Percentiles rank a stretch among this genome's conserved stretches.
phyloP scores from a whole-genome alignment of 108 stramenopile species.

The Schizochytrium sp. region DNA sequence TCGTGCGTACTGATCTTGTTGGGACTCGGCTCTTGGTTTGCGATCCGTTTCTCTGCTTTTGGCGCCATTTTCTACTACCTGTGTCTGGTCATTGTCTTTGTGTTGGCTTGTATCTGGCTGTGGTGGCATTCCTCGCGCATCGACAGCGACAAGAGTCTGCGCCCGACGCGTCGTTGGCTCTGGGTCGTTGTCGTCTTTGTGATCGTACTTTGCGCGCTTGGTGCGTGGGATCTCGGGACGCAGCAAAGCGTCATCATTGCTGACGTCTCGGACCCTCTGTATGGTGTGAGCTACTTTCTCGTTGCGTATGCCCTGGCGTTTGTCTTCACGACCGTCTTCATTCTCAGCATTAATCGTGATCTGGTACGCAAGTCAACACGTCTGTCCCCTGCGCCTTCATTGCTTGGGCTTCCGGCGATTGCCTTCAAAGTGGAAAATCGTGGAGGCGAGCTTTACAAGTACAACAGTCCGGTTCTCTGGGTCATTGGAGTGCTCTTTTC shows the following conservation, averaged over 20 bases:
- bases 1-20: neutral
- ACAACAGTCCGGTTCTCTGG: neutral
- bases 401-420: neutral
- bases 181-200: neutral
- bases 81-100: neutral
- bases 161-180: neutral
- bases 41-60: neutral
- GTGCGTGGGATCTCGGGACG: neutral
- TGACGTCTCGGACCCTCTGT: neutral
- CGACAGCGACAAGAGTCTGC: neutral
- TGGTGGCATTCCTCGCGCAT: neutral
- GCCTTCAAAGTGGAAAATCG: neutral
- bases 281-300: neutral
- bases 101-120: neutral
- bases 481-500: neutral
- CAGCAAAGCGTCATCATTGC: neutral
- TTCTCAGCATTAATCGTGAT: neutral
- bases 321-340: neutral
- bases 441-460: neutral
- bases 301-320: neutral
- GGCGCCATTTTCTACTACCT: neutral
- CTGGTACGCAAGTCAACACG: neutral
- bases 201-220: neutral
- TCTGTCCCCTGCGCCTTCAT: neutral
- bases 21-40: neutral